phyloP scores from a whole-genome alignment of 352 stramenopile species.

The Globisporangium uncinulatum region DNA sequence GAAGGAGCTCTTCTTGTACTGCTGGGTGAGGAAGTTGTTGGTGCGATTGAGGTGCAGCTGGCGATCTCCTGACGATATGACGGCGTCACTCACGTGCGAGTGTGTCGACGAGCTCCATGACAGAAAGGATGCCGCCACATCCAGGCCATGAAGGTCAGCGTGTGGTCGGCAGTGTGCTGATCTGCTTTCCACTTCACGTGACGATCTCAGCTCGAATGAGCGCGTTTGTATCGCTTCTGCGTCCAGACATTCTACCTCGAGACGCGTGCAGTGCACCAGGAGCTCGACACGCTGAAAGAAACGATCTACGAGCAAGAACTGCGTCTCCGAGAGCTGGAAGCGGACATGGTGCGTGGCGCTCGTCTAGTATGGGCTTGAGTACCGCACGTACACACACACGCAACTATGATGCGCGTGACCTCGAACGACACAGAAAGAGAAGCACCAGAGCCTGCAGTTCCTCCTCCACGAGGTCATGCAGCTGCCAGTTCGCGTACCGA shows the following conservation, averaged over 20 bases:
- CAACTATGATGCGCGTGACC: neutral
- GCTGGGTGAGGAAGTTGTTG: constrained; percentile 29
- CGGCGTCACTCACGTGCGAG: neutral
- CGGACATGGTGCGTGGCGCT: constrained; percentile 31
- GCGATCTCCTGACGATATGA: too few relatives aligned
- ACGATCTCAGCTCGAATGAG: too few relatives aligned
- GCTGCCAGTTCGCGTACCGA: constrained; percentile 14
- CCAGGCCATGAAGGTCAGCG: constrained; percentile 52
- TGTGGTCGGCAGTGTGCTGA: neutral
- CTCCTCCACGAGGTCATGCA: constrained; percentile 26
- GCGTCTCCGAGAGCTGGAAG: constrained; percentile 36
- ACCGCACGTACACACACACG: neutral
- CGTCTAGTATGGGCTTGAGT: neutral
- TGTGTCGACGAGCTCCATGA: neutral
- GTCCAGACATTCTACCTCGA: constrained; percentile 51
- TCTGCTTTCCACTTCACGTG: neutral
- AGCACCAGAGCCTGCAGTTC: constrained; percentile 45
- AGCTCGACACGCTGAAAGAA: constrained; percentile 49
- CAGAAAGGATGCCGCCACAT: constrained; percentile 73
- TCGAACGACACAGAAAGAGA: constrained; percentile 34
- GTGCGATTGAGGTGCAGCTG: too few relatives aligned
- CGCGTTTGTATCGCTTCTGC: neutral
- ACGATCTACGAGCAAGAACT: constrained; percentile 64
- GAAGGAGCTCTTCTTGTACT: constrained; percentile 61
- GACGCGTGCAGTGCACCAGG: constrained; percentile 38